These are phyloP conservation scores for Mycogone perniciosa DNA, from an alignment of 2,329 filamentous ascomycete species.

Conservation along the genomic window DNA sequence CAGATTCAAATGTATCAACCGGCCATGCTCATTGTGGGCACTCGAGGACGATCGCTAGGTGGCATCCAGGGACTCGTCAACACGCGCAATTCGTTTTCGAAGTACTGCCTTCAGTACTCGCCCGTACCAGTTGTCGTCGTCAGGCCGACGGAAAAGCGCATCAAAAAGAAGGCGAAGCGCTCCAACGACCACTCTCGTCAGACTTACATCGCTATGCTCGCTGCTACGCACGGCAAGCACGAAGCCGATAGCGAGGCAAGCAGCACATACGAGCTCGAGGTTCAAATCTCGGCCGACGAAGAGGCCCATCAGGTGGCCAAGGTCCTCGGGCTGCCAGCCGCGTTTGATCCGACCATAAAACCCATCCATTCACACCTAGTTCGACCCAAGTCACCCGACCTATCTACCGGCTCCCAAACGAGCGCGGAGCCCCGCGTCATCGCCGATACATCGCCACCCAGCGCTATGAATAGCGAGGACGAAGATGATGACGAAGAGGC, in stretches of 20 bases:
- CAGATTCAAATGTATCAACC: conserved; percentile 90
- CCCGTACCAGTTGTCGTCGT: conserved; percentile 92
- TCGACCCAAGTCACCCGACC: conserved; percentile 16
- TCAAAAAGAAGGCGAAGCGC: conserved; percentile 85
- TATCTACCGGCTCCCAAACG: conserved; percentile 12
- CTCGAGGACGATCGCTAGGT: conserved; percentile 74
- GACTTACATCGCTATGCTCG: conserved; percentile 72
- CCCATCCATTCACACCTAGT: conserved; percentile 35
- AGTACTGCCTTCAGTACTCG: conserved; percentile 90
- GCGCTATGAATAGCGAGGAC: conserved; percentile 33
- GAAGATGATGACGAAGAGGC: conserved; percentile 34
- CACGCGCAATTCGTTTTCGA: conserved; percentile 74
- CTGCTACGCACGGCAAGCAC: conserved; percentile 52
- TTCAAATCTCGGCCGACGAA: conserved; percentile 50
- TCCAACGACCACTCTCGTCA: conserved; percentile 68
- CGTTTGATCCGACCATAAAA: conserved; percentile 59
- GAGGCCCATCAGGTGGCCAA: conserved; percentile 60
- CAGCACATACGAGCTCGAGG: conserved; percentile 49
- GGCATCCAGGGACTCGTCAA: conserved; percentile 82
- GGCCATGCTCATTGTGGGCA: conserved; percentile 85
- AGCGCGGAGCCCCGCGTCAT: conserved; percentile 16
- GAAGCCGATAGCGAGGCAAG: conserved; percentile 51
- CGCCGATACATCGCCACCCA: conserved; percentile 23
- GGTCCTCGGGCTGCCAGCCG: conserved; percentile 55
- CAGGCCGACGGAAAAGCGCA: conserved; percentile 75